Conservation (phyloP, 139 green algal genomes). For the Marvania coccoides region DNA sequence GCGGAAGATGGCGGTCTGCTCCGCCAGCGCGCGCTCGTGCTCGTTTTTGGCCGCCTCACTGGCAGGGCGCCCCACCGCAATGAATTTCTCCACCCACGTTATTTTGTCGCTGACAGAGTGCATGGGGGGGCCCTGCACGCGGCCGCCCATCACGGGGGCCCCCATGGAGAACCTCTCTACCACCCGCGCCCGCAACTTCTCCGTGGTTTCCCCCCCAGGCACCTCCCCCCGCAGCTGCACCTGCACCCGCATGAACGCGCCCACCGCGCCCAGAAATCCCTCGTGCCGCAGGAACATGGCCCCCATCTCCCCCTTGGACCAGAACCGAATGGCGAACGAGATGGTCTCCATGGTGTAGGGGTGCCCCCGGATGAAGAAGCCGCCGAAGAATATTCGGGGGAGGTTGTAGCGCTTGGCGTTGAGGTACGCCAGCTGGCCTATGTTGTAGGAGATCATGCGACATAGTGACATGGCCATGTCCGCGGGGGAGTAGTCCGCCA, state of each 20-base stretch:
- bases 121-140: constrained; percentile 69
- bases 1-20: background rate
- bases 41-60: constrained; percentile 26
- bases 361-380: constrained; percentile 98
- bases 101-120: constrained; percentile 66
- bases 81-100: constrained; percentile 87
- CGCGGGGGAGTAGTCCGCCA: constrained; percentile 76
- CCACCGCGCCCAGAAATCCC: constrained; percentile 93
- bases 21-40: constrained; percentile 14
- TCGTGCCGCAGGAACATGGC: constrained; percentile 97
- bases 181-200: constrained; percentile 63
- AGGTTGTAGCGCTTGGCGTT: constrained; percentile 87
- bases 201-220: no score
- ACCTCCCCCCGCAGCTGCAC: background rate
- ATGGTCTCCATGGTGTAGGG: constrained; percentile 99
- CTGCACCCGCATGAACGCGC: constrained; percentile 90
- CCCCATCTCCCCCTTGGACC: constrained; percentile 90
- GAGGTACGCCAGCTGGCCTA: constrained; percentile 81
- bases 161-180: constrained; percentile 91
- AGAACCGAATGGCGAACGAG: constrained; percentile 95
- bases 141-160: constrained; percentile 65
- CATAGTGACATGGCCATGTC: constrained; percentile 87
- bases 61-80: constrained; percentile 40
- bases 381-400: constrained; percentile 87
- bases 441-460: constrained; percentile 98